Evolutionary conservation across 2,329 filamentous ascomycete species (phyloP), one percentile per base, ranked within the genome.

Genomic region (Escovopsis weberi): DNA sequence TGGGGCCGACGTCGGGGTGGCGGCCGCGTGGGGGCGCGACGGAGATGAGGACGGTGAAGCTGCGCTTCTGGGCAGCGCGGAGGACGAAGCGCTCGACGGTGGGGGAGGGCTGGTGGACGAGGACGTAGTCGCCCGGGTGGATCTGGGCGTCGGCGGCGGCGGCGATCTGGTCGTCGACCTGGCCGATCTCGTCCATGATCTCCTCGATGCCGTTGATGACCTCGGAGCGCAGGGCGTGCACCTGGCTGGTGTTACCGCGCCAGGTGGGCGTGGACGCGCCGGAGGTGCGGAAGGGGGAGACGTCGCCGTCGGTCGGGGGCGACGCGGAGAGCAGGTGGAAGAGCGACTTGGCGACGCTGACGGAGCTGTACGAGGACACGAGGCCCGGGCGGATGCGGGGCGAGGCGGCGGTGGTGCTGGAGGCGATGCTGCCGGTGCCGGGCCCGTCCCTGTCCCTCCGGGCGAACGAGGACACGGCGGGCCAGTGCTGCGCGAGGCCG

Each of bases 191-290:
- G 56, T 98, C 91, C 60, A 94, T 84, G 46, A 98, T 87, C 60
- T 98, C 91, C 54, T 86, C 80, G 54, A 98, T 95, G 36, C 88
- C 91, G 53, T 91, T 85, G 50, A 95, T 80, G 26, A 96, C 82
- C 61, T 96, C 91, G 12, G 85, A 85, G 47, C 87, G 83, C 45
- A 96, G 69, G 48, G 93, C 82, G 46, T 83, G 74, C 42, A 67
- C 60, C 47, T 69, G 70, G 38, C 68, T 64, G 12, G 61, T 59
- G 50, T 63, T 62, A 45, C 51, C 49, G 43, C 50, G 50, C 52
- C 59, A 54, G 43, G 66, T 56, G 19, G 72, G 67, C n/a, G 69
- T 73, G 12, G 70, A 73, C 8, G 68, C 55, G 19, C 69, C 69
- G 10, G 65, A 73, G 35, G 60, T 63, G 18, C 64, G 63, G 34